Percentiles rank a stretch among this genome's conserved stretches.
Evolutionary conservation across 257 asterid species (phyloP).

Genomic region (Thymus quinquecostatus): DNA sequence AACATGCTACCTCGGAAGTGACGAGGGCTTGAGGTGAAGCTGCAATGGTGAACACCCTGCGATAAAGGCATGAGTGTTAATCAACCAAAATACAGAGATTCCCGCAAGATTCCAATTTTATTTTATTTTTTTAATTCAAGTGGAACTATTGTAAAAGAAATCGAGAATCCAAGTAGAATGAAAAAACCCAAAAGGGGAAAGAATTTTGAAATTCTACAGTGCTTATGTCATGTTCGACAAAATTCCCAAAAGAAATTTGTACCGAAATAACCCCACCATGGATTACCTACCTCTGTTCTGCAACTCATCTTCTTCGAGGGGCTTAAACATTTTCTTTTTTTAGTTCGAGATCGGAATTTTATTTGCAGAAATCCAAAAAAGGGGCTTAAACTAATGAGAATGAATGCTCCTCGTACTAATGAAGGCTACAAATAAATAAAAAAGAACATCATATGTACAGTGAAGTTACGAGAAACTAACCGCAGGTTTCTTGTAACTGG

Average conservation of each 20-base stretch:
- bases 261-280: too few relatives aligned
- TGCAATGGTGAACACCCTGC: neutral
- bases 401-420: neutral
- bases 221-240: neutral
- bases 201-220: neutral
- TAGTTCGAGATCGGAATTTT: too few relatives aligned
- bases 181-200: neutral
- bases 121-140: neutral
- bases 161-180: neutral
- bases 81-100: neutral
- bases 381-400: too few relatives aligned
- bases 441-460: neutral
- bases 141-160: neutral
- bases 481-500: neutral
- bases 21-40: neutral
- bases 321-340: neutral
- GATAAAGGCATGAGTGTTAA: conserved; percentile 21
- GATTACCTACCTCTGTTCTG: neutral
- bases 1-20: conserved; percentile 2
- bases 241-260: neutral
- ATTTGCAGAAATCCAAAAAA: neutral
- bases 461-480: too few relatives aligned
- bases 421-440: neutral
- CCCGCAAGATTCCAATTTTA: conserved; percentile 27
- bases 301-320: neutral